These are phyloP conservation scores for apple (Malus domestica) DNA, from an alignment of 306 rosid genomes.

Conservation along the genomic window DNA sequence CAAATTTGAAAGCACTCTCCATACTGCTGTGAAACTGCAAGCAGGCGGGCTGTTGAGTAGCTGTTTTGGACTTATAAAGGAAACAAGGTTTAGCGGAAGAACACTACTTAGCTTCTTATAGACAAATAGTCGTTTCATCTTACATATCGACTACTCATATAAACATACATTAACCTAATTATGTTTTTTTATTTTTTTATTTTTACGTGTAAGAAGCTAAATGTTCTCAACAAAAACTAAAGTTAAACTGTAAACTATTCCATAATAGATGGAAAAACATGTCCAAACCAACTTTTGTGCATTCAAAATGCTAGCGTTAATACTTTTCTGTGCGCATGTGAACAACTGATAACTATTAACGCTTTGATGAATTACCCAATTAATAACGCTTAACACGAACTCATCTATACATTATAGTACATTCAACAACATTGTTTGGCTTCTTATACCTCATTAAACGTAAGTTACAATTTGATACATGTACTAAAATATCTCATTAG, in stretches of 20 bases:
- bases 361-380: accelerated
- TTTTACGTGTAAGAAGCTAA: not conserved
- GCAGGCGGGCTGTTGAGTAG: not conserved
- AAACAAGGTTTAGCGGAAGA: not conserved
- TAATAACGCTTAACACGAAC: too few species aligned
- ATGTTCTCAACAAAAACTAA: too few species aligned
- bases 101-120: not conserved
- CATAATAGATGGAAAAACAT: not conserved
- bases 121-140: too few species aligned
- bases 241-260: not conserved
- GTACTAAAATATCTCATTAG: not conserved
- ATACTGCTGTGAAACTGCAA: not conserved
- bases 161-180: too few species aligned
- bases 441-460: not conserved
- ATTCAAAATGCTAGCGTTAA: not conserved
- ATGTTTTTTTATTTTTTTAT: too few species aligned
- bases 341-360: not conserved
- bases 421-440: not conserved
- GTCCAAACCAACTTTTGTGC: not conserved
- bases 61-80: not conserved
- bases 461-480: not conserved
- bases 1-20: not conserved
- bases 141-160: too few species aligned
- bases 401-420: not conserved
- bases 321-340: too few species aligned